Evolutionary conservation across 2,329 filamentous ascomycete genomes (phyloP), one percentile per base, ranked within the genome.

Genomic region (Aspergillus fischeri): DNA sequence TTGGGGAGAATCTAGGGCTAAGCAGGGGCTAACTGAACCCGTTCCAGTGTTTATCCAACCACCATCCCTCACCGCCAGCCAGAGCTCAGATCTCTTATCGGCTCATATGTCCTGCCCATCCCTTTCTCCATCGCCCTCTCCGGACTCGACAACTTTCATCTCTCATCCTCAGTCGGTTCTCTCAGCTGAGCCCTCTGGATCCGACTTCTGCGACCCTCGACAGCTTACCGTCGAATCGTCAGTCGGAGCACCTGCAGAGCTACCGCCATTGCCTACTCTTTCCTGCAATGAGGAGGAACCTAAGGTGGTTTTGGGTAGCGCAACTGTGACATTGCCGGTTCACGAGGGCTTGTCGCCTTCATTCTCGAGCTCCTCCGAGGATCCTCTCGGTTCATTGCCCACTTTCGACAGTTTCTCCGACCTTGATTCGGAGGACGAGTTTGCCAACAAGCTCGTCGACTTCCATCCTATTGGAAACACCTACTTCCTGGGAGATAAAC

Each of bases 121-220:
- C 58, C 85, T 94, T 62, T 95, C 91, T 28, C 91, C 92, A 21
- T 96, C 91, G 32, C 91, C 92, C 20, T 89, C 90, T 50, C 90
- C 91, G 29, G 87, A 90, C 63, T 86, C 90, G 24, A 67, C 71
- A 44, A 67, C 90, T 60, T 90, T 91, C 55, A 83, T 94, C 57
- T 91, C 90, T 27, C 94, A 90, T 49, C 87, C 89, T 50, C 89
- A 90, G 27, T 84, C 89, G 61, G 84, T 88, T 53, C 66, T 72
- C 61, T 68, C 65, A 81, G 83, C 67, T 86, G 89, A 55, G 79
- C 87, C 71, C 69, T 81, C 83, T 64, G 88, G 91, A 73, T 83
- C 91, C 65, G 88, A 91, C 76, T 95, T 94, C 74, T 96, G 93
- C 76, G 92, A 97, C 71, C 92, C 93, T 35, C 87, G 92, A 70